A percentile compares a stretch with the other conserved stretches of the same genome.
phyloP scores from a whole-genome alignment of 208 protist species.

The Crithidia acanthocephali region DNA sequence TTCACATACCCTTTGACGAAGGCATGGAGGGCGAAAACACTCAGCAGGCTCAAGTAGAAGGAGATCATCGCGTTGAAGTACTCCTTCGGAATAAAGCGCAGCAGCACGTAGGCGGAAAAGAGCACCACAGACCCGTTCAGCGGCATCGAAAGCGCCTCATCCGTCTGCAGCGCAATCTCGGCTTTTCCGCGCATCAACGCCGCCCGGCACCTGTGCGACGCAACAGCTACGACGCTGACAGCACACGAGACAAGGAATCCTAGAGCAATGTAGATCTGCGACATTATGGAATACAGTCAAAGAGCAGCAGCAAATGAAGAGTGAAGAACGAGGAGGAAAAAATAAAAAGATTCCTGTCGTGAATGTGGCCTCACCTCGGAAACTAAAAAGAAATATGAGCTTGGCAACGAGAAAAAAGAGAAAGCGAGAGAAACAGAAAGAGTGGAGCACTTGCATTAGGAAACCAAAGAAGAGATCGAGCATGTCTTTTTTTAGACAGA shows the following conservation, averaged over 20 bases:
- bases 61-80: conserved; percentile 75
- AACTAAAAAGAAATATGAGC: too few species aligned
- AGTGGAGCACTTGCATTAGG: too few species aligned
- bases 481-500: too few species aligned
- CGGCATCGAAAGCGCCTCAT: conserved; percentile 73
- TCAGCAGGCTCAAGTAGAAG: conserved; percentile 73
- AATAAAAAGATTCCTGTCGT: too few species aligned
- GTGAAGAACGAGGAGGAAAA: not conserved
- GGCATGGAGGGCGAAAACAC: conserved; percentile 63
- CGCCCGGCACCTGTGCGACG: conserved; percentile 45
- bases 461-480: too few species aligned
- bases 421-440: too few species aligned
- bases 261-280: conserved; percentile 64
- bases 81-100: conserved; percentile 83
- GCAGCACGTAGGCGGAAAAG: conserved; percentile 75
- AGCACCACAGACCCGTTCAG: conserved; percentile 82
- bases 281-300: conserved; percentile 11
- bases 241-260: conserved; percentile 50
- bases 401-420: too few species aligned
- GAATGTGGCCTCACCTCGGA: too few species aligned
- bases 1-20: conserved; percentile 64
- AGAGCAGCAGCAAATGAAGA: not conserved
- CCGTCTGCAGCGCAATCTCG: conserved; percentile 44
- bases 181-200: conserved; percentile 33
- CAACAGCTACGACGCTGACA: conserved; percentile 53